These are phyloP conservation scores for Solanum neorickii DNA, from an alignment of 257 asterid species.

Conservation along the genomic window DNA sequence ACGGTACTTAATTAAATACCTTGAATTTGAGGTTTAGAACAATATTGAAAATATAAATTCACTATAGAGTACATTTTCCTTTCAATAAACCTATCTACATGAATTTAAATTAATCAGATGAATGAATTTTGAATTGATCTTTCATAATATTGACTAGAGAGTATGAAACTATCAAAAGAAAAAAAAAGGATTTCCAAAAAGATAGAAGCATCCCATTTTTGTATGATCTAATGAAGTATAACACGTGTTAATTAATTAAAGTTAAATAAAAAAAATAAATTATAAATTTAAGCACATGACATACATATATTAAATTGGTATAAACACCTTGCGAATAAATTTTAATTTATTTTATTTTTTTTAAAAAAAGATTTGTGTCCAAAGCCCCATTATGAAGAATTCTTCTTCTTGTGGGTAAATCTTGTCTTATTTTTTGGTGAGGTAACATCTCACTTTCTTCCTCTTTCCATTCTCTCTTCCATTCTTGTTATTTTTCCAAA, in stretches of 20 bases:
- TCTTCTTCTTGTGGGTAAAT: neutral
- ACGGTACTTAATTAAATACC: neutral
- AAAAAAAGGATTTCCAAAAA: neutral
- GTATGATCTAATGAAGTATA: no score
- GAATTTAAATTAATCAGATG: neutral
- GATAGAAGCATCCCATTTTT: neutral
- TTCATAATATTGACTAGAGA: neutral
- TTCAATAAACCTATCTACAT: neutral
- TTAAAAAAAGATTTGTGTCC: neutral
- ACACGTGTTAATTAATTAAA: no score
- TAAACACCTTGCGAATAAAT: no score
- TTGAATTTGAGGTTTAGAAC: neutral
- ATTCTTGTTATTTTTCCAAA: neutral
- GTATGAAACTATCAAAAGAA: neutral
- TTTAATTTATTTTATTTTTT: no score
- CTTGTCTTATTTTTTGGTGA: neutral
- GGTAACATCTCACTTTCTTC: neutral
- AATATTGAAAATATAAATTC: neutral
- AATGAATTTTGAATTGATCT: neutral
- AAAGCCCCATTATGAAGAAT: neutral
- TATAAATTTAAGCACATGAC: no score
- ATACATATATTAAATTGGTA: no score
- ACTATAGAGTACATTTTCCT: neutral
- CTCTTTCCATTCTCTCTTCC: neutral
- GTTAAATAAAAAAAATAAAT: no score